phyloP scores from a whole-genome alignment of 106 monocot species.

The Acorus calamus region DNA sequence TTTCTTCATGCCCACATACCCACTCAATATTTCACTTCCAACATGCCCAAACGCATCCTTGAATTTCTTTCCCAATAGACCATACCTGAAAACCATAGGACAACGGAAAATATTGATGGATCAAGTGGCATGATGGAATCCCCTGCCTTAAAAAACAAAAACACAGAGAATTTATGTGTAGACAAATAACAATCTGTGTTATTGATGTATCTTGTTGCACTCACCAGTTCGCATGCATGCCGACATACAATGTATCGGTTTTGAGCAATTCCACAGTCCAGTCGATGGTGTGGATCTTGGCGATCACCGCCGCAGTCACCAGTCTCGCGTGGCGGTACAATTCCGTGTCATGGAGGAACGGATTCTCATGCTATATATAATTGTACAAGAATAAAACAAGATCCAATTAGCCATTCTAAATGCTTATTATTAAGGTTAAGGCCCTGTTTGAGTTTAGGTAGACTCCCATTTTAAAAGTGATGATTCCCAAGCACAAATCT shows the following conservation, averaged over 20 bases:
- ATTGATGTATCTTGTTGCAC: too few species aligned
- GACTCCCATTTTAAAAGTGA: too few species aligned
- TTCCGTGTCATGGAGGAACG: slow-evolving; percentile 26
- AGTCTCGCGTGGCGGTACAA: slow-evolving; percentile 35
- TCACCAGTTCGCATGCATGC: slow-evolving; percentile 48
- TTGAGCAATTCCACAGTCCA: slow-evolving; percentile 70
- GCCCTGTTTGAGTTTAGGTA: too few species aligned
- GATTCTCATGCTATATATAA: slow-evolving; percentile 18
- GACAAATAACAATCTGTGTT: neutral
- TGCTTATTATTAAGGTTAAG: too few species aligned
- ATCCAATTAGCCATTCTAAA: too few species aligned
- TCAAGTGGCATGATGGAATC: neutral
- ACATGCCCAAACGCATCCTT: slow-evolving; percentile 49
- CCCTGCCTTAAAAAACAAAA: neutral
- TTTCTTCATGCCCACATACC: slow-evolving; percentile 49
- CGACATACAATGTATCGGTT: slow-evolving; percentile 31
- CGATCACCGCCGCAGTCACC: slow-evolving; percentile 60
- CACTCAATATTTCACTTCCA: slow-evolving; percentile 34
- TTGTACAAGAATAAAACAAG: neutral
- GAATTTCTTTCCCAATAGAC: slow-evolving; percentile 43
- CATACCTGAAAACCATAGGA: slow-evolving; percentile 27
- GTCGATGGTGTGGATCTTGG: slow-evolving; percentile 69
- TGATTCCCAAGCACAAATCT: too few species aligned
- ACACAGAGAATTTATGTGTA: neutral
- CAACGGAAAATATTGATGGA: too few species aligned